phyloP scores from a whole-genome alignment of 108 stramenopile species.

The Licmophora abbreviata region DNA sequence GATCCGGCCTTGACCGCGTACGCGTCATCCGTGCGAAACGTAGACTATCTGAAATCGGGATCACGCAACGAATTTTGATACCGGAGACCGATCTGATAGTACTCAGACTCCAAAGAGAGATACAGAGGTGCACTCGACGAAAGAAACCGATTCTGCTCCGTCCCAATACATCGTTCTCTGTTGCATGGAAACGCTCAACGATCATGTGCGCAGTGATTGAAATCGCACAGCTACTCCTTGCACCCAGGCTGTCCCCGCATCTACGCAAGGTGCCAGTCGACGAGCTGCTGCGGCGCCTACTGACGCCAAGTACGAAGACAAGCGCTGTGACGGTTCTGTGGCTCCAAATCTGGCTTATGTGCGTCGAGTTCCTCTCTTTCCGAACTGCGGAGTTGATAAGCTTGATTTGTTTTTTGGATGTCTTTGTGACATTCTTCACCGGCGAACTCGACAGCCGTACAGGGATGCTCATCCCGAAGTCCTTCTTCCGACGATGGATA shows the following conservation, averaged over 20 bases:
- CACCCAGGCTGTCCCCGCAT: no score
- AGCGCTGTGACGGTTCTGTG: no score
- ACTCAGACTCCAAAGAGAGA: no score
- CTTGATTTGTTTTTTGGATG: conserved; percentile 55
- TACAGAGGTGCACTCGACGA: no score
- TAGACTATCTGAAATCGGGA: no score
- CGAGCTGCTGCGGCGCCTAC: conserved; percentile 37
- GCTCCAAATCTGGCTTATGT: not conserved
- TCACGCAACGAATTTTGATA: no score
- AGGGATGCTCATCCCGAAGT: conserved; percentile 49
- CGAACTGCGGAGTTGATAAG: conserved; percentile 25
- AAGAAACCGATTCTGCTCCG: conserved; percentile 47
- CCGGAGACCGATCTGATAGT: no score
- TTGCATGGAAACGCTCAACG: conserved; percentile 54
- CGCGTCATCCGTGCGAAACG: no score
- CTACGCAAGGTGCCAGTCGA: no score
- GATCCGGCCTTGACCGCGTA: no score
- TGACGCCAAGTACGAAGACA: no score
- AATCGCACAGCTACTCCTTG: conserved; percentile 33
- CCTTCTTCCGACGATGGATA: conserved; percentile 56
- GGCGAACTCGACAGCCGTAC: conserved; percentile 43
- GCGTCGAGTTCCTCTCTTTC: conserved; percentile 27
- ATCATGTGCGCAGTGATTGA: conserved; percentile 46
- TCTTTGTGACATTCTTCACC: conserved; percentile 76
- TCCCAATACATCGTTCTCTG: conserved; percentile 64